Evolutionary conservation across 306 rosid genomes (phyloP), one percentile per base, ranked within the genome.

Genomic region (Comarum palustre): DNA sequence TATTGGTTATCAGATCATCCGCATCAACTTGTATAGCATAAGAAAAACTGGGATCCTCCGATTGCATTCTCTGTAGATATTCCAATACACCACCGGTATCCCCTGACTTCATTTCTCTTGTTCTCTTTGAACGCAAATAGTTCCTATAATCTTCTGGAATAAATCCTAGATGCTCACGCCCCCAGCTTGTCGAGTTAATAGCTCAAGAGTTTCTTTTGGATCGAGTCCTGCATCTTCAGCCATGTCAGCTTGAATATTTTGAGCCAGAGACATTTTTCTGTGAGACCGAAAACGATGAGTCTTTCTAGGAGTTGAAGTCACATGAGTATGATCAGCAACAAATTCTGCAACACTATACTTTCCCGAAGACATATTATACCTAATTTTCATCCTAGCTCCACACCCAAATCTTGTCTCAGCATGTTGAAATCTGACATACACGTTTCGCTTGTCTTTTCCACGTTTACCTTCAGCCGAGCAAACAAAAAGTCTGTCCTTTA

Each of bases 381-480:
- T 50, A 0, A 69, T 69, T 48, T 69, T 32, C 61, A 69, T 69
- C 46, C 45, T 69, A 4, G 60, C 61, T 19, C 0, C 0, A 32
- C 66, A 71, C 0, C 16, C 39, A 71, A 39, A 71, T 54, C 51
- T 54, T 71, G 52, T 71, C 64, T 54, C 25, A 71, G 39, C 24
- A 29, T 38, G 31, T 22, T 31, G 50, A 31, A 13, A 67, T 54
- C 42, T 41, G 24, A 67, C 48, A 13, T 41, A 41, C 1, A 36
- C 16, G 20, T 13, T 4, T 58, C 39, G 1, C 38, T 54, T 43
- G 13, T 75, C 71, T 16, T 10, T 29, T 54, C 31, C 58, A 51
- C 67, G 59, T 19, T 15, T 17, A 12, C 79, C 79, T 55, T 75
- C 59, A 17, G 36, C 48, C 2, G 60, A 75, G 55, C 73, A 75